Conservation (phyloP, 352 stramenopile genomes). For the Phytopythium kandeliae region DNA sequence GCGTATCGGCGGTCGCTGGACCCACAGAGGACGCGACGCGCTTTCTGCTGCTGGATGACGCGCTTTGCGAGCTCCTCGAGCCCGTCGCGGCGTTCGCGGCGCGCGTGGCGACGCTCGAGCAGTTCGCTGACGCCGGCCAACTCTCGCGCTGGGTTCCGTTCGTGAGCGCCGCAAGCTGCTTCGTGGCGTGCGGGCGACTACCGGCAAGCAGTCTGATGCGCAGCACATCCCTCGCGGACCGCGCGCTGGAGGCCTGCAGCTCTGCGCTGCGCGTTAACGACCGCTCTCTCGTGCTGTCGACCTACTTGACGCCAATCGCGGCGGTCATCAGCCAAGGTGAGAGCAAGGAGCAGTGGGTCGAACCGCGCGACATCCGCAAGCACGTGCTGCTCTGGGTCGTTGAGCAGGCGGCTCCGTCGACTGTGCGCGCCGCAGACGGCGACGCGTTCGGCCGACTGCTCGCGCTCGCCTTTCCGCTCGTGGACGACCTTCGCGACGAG, state of each 20-base stretch:
- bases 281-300: constrained; percentile 15
- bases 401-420: constrained; percentile 40
- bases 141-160: constrained; percentile 35
- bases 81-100: constrained; percentile 16
- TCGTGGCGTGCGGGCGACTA: constrained; percentile 20
- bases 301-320: constrained; percentile 30
- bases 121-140: constrained; percentile 7
- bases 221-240: constrained; percentile 13
- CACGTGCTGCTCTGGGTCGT: constrained; percentile 50
- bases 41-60: constrained; percentile 20
- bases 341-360: constrained; percentile 66
- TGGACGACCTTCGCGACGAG: constrained; percentile 63
- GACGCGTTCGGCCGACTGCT: constrained; percentile 71
- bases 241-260: constrained; percentile 18
- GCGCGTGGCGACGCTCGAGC: background rate
- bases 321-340: constrained; percentile 44
- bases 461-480: constrained; percentile 69
- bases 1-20: constrained; percentile 8
- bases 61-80: constrained; percentile 20
- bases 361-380: constrained; percentile 35
- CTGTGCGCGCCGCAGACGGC: constrained; percentile 49
- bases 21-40: constrained; percentile 6
- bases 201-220: constrained; percentile 18
- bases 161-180: constrained; percentile 26
- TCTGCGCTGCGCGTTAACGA: constrained; percentile 6